A percentile compares a stretch with the other conserved stretches of the same genome.
Conservation (phyloP, 768 basidiomycete genomes). For the Amanita rimosa region DNA sequence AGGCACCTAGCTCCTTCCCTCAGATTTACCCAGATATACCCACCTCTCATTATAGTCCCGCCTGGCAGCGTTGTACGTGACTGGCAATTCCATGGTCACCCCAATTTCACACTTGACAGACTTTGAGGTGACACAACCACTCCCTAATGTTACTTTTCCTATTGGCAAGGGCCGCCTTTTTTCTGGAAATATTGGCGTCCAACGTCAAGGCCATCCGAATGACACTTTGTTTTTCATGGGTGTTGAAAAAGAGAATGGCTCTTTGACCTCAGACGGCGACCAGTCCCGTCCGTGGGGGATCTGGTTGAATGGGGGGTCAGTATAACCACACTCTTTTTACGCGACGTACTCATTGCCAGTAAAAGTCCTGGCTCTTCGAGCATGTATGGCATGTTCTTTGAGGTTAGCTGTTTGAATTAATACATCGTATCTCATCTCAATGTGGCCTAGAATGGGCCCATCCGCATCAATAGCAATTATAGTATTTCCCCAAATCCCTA, state of each 20-base stretch:
- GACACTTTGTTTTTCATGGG: slow-evolving; percentile 59
- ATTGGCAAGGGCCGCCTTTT: slow-evolving; percentile 31
- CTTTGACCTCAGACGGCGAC: slow-evolving; percentile 32
- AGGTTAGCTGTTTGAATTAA: slow-evolving; percentile 27
- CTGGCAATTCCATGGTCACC: not conserved
- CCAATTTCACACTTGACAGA: slow-evolving; percentile 23
- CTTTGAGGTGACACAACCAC: slow-evolving; percentile 40
- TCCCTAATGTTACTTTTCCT: slow-evolving; percentile 53
- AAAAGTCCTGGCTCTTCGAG: slow-evolving; percentile 60
- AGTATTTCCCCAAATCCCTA: slow-evolving; percentile 37
- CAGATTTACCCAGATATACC: slow-evolving; percentile 37
- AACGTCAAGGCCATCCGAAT: slow-evolving; percentile 48
- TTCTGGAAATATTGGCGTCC: slow-evolving; percentile 55
- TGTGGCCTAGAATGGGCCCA: slow-evolving; percentile 51
- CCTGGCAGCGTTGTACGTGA: slow-evolving; percentile 48
- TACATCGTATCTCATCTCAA: not conserved
- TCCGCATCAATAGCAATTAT: slow-evolving; percentile 42
- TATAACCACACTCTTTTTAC: not conserved
- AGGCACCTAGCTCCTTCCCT: slow-evolving; percentile 33
- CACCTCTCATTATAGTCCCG: slow-evolving; percentile 34
- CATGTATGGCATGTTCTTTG: slow-evolving; percentile 50
- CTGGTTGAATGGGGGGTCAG: slow-evolving; percentile 66
- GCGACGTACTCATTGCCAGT: not conserved
- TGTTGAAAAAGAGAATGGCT: slow-evolving; percentile 44
- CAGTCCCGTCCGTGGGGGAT: slow-evolving; percentile 54